Conservation (phyloP, 306 rosid genomes). For the Rosa multiflora region DNA sequence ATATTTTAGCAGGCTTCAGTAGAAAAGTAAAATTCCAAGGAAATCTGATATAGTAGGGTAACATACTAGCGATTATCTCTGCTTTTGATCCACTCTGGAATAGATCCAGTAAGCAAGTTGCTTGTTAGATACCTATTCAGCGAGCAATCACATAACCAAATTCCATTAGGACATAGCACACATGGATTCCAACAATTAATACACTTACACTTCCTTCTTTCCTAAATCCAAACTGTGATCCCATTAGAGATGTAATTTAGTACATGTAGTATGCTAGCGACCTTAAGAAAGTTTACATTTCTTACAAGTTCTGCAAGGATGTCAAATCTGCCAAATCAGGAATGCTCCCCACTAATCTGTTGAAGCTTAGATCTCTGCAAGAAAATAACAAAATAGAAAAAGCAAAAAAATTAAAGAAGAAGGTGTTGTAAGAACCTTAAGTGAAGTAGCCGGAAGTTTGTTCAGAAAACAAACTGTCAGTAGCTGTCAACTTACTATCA, state of each 20-base stretch:
- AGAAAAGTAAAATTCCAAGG: neutral
- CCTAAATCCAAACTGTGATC: neutral
- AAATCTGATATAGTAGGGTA: neutral
- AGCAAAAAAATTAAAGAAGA: no score
- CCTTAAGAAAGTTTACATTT: neutral
- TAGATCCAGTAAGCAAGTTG: slow-evolving; percentile 27
- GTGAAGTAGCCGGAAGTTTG: no score
- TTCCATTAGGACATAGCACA: neutral
- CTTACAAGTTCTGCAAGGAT: neutral
- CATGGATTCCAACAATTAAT: neutral
- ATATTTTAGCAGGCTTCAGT: neutral
- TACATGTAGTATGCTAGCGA: neutral
- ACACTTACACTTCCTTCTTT: neutral
- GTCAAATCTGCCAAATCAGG: no score
- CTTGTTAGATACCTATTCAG: slow-evolving; percentile 28
- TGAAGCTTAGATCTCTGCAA: no score
- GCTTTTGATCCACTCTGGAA: slow-evolving; percentile 25
- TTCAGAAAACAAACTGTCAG: no score
- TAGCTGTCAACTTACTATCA: no score
- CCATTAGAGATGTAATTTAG: neutral
- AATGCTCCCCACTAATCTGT: no score
- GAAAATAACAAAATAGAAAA: no score
- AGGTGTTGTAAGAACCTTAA: no score
- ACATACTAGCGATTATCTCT: slow-evolving; percentile 18
- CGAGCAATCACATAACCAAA: neutral